Percentiles rank a stretch among this genome's conserved stretches.
phyloP scores from a whole-genome alignment of 2,329 filamentous ascomycete species.

The Magnaporthales sp. region DNA sequence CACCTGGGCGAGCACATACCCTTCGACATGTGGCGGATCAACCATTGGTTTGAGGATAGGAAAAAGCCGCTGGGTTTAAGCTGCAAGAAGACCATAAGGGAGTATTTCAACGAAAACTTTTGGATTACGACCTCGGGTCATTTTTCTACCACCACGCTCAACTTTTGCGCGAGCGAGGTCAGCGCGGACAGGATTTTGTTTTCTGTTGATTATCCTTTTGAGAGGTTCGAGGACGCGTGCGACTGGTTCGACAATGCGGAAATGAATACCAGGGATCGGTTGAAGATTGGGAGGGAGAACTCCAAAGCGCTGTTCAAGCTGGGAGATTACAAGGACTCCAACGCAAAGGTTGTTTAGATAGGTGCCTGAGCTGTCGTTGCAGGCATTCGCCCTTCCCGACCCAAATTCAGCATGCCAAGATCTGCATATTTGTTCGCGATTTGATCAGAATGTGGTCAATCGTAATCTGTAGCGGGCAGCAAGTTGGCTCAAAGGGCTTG shows the following conservation, averaged over 20 bases:
- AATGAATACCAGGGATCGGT: neutral
- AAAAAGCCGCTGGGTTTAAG: conserved; percentile 14
- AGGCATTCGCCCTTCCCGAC: no score
- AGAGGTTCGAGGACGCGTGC: conserved; percentile 16
- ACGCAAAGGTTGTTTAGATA: neutral
- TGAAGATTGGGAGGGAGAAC: neutral
- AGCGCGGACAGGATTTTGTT: conserved; percentile 14
- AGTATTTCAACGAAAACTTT: conserved; percentile 16
- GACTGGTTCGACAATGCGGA: conserved; percentile 16
- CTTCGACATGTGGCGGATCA: conserved; percentile 16
- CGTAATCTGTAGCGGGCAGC: no score
- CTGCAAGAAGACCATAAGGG: conserved; percentile 14
- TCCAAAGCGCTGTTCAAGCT: neutral
- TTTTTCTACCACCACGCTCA: conserved; percentile 17
- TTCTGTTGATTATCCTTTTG: conserved; percentile 17
- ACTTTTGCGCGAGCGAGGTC: conserved; percentile 14
- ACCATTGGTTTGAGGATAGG: conserved; percentile 15
- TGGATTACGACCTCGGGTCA: conserved; percentile 17
- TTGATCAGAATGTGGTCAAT: no score
- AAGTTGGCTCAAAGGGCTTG: no score
- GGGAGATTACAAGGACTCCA: neutral
- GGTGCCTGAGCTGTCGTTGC: no score
- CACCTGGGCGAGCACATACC: conserved; percentile 28
- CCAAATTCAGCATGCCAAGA: no score
- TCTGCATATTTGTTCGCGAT: no score